Evolutionary conservation across 305 asterid species (phyloP).

Genomic region (Stenogyne calaminthoides): DNA sequence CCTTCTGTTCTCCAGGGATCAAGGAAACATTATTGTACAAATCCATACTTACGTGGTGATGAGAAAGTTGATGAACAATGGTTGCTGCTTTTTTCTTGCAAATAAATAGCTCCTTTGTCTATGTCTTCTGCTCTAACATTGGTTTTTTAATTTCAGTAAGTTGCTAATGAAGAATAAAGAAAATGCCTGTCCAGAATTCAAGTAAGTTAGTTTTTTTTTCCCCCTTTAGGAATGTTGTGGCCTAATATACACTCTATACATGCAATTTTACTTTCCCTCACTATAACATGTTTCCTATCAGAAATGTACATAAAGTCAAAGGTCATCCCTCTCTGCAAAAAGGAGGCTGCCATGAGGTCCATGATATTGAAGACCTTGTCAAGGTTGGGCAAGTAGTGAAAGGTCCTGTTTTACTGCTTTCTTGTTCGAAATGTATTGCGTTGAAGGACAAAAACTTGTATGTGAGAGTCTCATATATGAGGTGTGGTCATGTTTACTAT

Average conservation of each 20-base stretch:
- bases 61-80: constrained; percentile 87
- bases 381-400: constrained; percentile 84
- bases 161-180: constrained; percentile 70
- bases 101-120: background rate
- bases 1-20: constrained; percentile 65
- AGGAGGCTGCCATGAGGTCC: constrained; percentile 94
- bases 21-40: constrained; percentile 89
- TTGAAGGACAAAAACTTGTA: too few relatives aligned
- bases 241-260: constrained; percentile 22
- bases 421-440: constrained; percentile 9
- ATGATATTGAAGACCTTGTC: constrained; percentile 97
- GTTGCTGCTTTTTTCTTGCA: constrained; percentile 39
- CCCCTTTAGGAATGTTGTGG: constrained; percentile 9
- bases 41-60: constrained; percentile 51
- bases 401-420: constrained; percentile 48
- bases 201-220: constrained; percentile 46
- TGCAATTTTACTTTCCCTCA: constrained; percentile 26
- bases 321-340: constrained; percentile 86
- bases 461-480: too few relatives aligned
- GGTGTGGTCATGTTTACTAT: too few relatives aligned
- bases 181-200: constrained; percentile 72
- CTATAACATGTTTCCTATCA: constrained; percentile 35
- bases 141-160: constrained; percentile 57
- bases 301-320: constrained; percentile 79
- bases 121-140: constrained; percentile 42